Percentiles rank a stretch among this genome's conserved stretches.
Evolutionary conservation across 2,329 filamentous ascomycete genomes (phyloP).

Genomic region (Fusarium ramigenum): DNA sequence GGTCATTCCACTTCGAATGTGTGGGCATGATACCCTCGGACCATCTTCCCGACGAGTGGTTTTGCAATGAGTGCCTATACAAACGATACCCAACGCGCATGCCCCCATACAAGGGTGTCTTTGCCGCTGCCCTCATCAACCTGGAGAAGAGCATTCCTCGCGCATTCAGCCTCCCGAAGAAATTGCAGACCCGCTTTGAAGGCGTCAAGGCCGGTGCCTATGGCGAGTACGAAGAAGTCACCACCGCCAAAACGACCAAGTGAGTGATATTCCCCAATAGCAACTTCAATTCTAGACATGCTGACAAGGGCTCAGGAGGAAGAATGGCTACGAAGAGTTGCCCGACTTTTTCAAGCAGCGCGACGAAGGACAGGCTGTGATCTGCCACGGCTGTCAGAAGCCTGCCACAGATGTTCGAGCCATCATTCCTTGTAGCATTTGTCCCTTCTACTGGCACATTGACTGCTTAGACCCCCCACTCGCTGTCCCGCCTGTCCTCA

Average conservation of each 20-base stretch:
- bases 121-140: conserved; percentile 68
- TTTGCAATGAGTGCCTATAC: conserved; percentile 76
- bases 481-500: conserved; percentile 78
- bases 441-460: conserved; percentile 85
- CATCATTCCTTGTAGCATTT: conserved; percentile 88
- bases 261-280: conserved; percentile 54
- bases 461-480: conserved; percentile 90
- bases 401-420: conserved; percentile 68
- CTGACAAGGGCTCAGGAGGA: conserved; percentile 53
- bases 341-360: conserved; percentile 75
- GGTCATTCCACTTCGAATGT: conserved; percentile 90
- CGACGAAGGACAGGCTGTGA: conserved; percentile 79
- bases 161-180: conserved; percentile 76
- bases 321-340: conserved; percentile 66
- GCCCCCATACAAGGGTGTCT: conserved; percentile 63
- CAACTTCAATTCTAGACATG: background rate
- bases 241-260: conserved; percentile 68
- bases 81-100: conserved; percentile 58
- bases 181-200: conserved; percentile 80
- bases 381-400: conserved; percentile 80
- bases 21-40: conserved; percentile 81
- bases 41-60: conserved; percentile 80
- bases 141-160: conserved; percentile 76
- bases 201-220: conserved; percentile 79
- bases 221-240: conserved; percentile 81